A percentile compares a stretch with the other conserved stretches of the same genome.
These are phyloP conservation scores for Candida nitratophila DNA, from an alignment of 805 yeast species.

Conservation along the genomic window DNA sequence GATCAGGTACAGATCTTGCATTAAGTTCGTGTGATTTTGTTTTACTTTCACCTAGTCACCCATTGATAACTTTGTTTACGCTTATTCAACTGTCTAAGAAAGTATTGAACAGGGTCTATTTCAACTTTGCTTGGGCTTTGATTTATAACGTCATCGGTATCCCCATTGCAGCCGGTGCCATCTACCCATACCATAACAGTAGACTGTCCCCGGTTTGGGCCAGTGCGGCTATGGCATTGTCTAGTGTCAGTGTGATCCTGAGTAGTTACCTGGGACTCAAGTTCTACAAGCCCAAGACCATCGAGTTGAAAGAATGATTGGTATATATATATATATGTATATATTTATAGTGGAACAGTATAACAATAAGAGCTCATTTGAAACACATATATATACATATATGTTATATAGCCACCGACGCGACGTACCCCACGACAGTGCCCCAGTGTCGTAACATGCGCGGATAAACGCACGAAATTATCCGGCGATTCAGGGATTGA, in stretches of 20 bases:
- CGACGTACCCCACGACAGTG: too few relatives aligned
- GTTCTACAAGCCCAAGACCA: constrained; percentile 33
- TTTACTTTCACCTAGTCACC: constrained; percentile 45
- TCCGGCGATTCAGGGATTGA: constrained; percentile 1
- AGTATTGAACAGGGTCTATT: constrained; percentile 46
- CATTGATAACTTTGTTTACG: constrained; percentile 45
- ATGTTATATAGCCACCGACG: too few relatives aligned
- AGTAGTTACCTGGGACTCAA: constrained; percentile 45
- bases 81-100: constrained; percentile 44
- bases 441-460: neutral
- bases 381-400: too few relatives aligned
- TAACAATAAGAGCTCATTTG: too few relatives aligned
- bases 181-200: constrained; percentile 48
- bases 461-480: constrained; percentile 1
- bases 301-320: neutral
- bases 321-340: neutral
- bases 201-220: constrained; percentile 60
- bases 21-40: constrained; percentile 70
- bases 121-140: constrained; percentile 56
- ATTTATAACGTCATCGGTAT: constrained; percentile 50
- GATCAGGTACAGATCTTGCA: constrained; percentile 72
- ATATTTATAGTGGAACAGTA: neutral
- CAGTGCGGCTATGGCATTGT: constrained; percentile 58
- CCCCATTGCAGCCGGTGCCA: constrained; percentile 63
- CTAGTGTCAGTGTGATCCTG: constrained; percentile 50